Evolutionary conservation across 441 rosid genomes (phyloP).

Genomic region (Pelargonium cotyledonis): DNA sequence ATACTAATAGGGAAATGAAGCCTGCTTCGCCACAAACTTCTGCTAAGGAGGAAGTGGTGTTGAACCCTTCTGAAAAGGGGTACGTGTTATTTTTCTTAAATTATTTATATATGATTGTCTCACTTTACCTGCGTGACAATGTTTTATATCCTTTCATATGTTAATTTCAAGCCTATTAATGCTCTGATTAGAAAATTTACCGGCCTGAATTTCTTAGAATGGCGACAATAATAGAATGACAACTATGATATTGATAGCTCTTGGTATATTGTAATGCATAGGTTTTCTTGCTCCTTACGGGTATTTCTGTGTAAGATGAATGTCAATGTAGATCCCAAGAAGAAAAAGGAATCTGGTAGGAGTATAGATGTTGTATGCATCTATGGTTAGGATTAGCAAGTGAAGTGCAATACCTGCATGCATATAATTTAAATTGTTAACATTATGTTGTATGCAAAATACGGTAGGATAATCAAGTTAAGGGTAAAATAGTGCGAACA

Average conservation of each 20-base stretch:
- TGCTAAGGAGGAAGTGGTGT: constrained; percentile 27
- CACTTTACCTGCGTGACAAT: too few species aligned
- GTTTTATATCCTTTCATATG: not conserved
- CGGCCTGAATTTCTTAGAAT: too few species aligned
- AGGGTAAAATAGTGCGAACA: too few species aligned
- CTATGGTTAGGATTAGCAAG: too few species aligned
- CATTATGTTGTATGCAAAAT: too few species aligned
- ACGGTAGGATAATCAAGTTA: too few species aligned
- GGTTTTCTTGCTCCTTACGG: not conserved
- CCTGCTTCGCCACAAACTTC: constrained; percentile 32
- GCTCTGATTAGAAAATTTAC: not conserved
- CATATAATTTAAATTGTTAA: too few species aligned
- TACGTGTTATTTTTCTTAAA: constrained; percentile 18
- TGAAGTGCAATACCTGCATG: too few species aligned
- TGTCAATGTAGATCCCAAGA: too few species aligned
- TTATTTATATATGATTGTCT: not conserved
- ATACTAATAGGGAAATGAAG: constrained; percentile 35
- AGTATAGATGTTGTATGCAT: too few species aligned
- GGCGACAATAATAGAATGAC: not conserved
- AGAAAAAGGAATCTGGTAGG: too few species aligned
- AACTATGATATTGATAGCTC: not conserved
- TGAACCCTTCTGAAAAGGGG: constrained; percentile 42
- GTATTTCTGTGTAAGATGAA: not conserved
- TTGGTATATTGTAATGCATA: not conserved
- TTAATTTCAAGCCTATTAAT: not conserved